Base-by-base conservation (phyloP, 129 eudicot genomes). In the Chrysanthemum seticuspe region DNA sequence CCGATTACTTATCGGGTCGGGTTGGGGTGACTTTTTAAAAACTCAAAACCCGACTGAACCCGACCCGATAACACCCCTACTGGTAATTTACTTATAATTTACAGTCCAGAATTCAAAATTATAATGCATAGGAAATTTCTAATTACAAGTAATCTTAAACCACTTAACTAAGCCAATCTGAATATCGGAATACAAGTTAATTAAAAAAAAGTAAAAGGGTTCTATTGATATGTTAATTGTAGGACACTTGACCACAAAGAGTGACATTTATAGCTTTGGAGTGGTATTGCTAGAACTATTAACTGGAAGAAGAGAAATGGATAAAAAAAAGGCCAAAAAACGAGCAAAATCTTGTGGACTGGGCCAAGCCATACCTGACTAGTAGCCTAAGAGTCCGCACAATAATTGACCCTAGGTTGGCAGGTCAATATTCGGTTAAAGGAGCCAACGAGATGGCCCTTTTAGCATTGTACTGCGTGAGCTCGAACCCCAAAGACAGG, bases 181-280 rank as follows among this genome's bases (percentile, higher is more conserved):
- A 40, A 36, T 36, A 36, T 36, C 45, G 9, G 45, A 36, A 36
- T 5, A 36, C 45, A 36, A 5, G 10, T 40, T 40, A 40, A 40
- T 7, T 40, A 7, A 40, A 40, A 40, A 40, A 40, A 40, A 1
- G 60, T 54, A n/a, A 54, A 57, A 5, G 18, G 13, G 23, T 57
- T 18, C 13, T 70, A 55, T 31, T 62, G 64, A 70, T 40, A 10
- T 61, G 71, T 34, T 61, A n/a, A 36, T 71, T 74, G 82, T 70
- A 94, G 98, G 98, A 36, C 99, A 95, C 70, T 83, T 95, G 65
- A 90, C 97, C n/a, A 90, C 96, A n/a, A 95, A 80, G 74, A 95
- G 99, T 57, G 97, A 95, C 68, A 86, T 95, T 31, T 95, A 95
- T 72, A 90, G 97, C 78, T 95, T 88, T 27, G 99, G 99, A 44